Evolutionary conservation across 768 basidiomycete genomes (phyloP), one percentile per base, ranked within the genome.

Genomic region (Butyriboletus loyo): DNA sequence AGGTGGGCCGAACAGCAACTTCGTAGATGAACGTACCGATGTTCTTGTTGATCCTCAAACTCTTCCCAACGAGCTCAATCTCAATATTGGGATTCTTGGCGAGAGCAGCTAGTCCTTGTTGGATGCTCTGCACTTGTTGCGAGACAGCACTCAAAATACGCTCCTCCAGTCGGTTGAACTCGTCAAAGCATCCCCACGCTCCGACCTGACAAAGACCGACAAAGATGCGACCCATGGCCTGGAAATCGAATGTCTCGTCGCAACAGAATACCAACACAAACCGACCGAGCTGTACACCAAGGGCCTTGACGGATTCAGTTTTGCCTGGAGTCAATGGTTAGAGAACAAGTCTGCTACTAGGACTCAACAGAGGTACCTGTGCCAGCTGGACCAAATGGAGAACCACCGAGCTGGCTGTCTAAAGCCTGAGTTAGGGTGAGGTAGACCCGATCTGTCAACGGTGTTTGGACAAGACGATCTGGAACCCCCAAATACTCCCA

Each of bases 211-310:
- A 99, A 14, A 99, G 82, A 46, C 97, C 97, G 62, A 98, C 86
- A 67, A 99, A 99, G 61, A 99, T 98, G 57, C 97, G 90, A 57
- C 97, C 97, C 97, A 99, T 98, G 1, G 97, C 97, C 68, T 98
- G 95, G 78, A 98, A 98, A 71, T 99, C 97, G 71, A 99, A 98
- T 0, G 92, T 97, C 70, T 99, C 97, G 71, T 99, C 97, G 65
- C 97, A 99, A 68, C 97, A 98, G 75, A 99, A 99, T n/a, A 99
- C 97, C 43, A 99, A 79, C n/a, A 99, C 97, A 64, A 99, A 99
- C 34, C 97, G 86, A 36, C 97, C 97, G 6, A 99, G 84, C 63
- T 97, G 95, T 2, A 98, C 92, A 45, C 97, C 97, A 21, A 99
- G 84, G 2, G 97, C 95, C 72, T 99, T 99, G 67, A 99, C 97